Evolutionary conservation across 441 rosid species (phyloP), one percentile per base, ranked within the genome.

Genomic region (Gossypium lobatum): DNA sequence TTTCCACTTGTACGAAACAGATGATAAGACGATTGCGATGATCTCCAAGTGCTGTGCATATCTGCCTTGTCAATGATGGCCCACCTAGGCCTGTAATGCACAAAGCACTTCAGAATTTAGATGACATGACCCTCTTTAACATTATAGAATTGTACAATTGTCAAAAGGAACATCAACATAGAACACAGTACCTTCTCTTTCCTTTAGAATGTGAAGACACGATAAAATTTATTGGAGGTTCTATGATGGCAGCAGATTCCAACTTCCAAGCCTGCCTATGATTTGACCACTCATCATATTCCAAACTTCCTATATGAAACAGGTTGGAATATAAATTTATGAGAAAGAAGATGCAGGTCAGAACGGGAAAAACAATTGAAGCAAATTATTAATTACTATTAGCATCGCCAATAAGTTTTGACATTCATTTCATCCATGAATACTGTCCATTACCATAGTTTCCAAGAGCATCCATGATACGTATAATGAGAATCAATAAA

Each of bases 211-310:
- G 93, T 75, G 89, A 86, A 68, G 91, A 85, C 64, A 88, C 89
- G 70, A 96, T 90, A 85, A 91, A 96, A 85, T 96, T 96, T 77
- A 89, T 83, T 39, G 99, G 90, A 85, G 99, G 98, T 85, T 96
- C 99, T 60, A 92, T 80, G 77, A 93, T 90, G 70, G 98, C 97
- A 80, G 98, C 93, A 79, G 97, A 92, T 83, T 96, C 98, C 88
- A 93, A 85, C 90, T 93, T 93, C 99, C 97, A 93, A 71, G 97
- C 97, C 88, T 93, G 99, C 86, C 97, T 86, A 84, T 96, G 99
- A 87, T 92, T 90, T 76, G 91, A 86, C 98, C 98, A 93, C 82
- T 93, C 99, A 58, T 92, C 98, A 83, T 83, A 96, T 85, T 96
- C 98, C 89, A 91, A 79, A 81, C 96, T 91, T 75, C 98, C 99